A percentile compares a stretch with the other conserved stretches of the same genome.
Conservation (phyloP, 345 rosid species). For the Brassica rapa region DNA sequence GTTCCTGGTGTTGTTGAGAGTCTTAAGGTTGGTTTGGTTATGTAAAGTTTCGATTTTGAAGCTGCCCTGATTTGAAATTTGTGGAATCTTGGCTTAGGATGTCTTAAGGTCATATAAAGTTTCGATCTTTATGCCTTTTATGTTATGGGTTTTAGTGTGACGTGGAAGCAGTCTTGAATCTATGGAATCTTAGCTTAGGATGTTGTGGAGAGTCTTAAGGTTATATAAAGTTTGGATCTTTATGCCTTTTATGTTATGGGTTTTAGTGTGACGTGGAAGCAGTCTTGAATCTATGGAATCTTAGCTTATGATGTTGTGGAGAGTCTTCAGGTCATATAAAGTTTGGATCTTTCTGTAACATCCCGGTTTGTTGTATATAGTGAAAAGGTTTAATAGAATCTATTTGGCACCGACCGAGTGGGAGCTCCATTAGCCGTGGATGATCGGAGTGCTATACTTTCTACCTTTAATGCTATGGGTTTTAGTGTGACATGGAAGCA, state of each 20-base stretch:
- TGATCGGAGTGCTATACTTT: no score
- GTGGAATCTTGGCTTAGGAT: background rate
- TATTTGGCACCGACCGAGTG: no score
- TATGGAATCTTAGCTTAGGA: background rate
- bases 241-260: no score
- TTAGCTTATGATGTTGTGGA: background rate
- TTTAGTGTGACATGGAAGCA: background rate
- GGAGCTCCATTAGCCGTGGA: no score
- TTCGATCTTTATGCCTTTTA: no score
- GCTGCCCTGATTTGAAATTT: background rate
- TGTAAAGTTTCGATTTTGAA: background rate
- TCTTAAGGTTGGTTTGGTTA: slow-evolving; percentile 62
- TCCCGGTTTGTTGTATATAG: no score
- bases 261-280: no score
- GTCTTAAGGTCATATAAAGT: no score
- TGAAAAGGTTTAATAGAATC: no score
- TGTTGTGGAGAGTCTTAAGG: background rate
- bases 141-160: no score
- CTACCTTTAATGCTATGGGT: background rate
- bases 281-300: background rate
- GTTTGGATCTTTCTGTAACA: background rate
- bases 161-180: no score
- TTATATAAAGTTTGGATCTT: background rate
- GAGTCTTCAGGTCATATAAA: background rate
- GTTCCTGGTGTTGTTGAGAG: slow-evolving; percentile 98